Evolutionary conservation across 306 rosid genomes (phyloP).

Genomic region (Cyamopsis tetragonoloba): DNA sequence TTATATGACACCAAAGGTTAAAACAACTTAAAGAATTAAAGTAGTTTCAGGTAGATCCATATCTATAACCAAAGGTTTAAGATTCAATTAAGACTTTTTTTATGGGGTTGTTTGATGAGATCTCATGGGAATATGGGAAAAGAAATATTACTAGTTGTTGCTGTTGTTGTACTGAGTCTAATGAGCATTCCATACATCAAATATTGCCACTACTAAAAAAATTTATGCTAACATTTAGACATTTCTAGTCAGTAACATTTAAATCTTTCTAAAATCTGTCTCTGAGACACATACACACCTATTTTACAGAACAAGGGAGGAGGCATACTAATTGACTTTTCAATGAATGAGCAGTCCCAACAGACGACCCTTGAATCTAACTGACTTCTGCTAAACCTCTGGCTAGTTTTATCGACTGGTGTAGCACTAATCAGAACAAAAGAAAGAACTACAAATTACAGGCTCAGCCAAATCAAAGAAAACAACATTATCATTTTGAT

Average conservation of each 20-base stretch:
- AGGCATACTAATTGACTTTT: neutral
- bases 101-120: neutral
- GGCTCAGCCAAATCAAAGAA: neutral
- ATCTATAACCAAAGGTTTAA: slow-evolving; percentile 10
- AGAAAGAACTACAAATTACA: neutral
- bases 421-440: neutral
- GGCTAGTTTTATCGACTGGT: neutral
- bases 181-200: neutral
- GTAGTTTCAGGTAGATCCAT: neutral
- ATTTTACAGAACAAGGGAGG: neutral
- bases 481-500: neutral
- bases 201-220: neutral
- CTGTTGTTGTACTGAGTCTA: neutral
- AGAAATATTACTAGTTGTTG: too few species aligned
- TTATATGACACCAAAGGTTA: neutral
- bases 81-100: neutral
- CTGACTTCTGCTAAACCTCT: neutral
- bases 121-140: neutral
- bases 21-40: slow-evolving; percentile 7
- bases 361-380: neutral
- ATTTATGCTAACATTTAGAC: neutral
- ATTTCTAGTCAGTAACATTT: neutral
- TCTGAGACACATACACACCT: neutral
- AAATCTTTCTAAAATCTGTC: neutral
- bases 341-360: neutral